These are phyloP conservation scores for Termitomyces sp. DNA, from an alignment of 768 basidiomycete genomes.

Conservation along the genomic window DNA sequence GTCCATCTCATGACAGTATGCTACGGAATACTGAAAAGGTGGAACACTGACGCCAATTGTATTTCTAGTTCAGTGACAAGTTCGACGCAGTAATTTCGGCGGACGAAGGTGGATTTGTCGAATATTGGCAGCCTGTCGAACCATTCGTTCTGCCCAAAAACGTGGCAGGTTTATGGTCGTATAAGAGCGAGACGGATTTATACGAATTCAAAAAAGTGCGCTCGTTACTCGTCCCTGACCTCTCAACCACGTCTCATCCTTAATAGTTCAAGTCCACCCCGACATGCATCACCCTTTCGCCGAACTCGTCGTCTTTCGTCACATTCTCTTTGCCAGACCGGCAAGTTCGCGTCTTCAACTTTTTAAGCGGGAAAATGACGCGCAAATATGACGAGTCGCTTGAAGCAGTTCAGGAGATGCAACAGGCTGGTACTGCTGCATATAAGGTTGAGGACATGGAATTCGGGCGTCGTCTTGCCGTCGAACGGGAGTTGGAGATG, in stretches of 20 bases:
- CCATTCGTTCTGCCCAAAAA: conserved; percentile 83
- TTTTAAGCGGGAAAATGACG: conserved; percentile 83
- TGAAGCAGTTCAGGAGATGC: conserved; percentile 94
- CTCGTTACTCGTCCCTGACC: neutral
- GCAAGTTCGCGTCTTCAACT: conserved; percentile 90
- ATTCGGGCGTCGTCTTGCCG: conserved; percentile 92
- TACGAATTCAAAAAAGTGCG: conserved; percentile 97
- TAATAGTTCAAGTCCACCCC: conserved; percentile 84
- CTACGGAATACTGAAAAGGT: conserved; percentile 7
- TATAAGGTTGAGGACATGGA: conserved; percentile 98
- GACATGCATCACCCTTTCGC: conserved; percentile 88
- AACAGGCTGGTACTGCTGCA: conserved; percentile 93
- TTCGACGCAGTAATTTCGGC: conserved; percentile 92
- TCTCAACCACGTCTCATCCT: neutral
- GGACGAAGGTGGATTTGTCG: conserved; percentile 91
- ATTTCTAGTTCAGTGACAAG: conserved; percentile 78
- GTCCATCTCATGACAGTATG: conserved; percentile 90
- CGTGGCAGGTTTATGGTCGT: conserved; percentile 80
- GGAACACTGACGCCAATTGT: neutral
- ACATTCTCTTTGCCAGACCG: conserved; percentile 94
- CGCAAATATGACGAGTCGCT: conserved; percentile 96
- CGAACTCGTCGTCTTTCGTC: conserved; percentile 84
- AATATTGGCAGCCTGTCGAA: conserved; percentile 92
- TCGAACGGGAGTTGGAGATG: conserved; percentile 87
- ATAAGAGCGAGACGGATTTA: conserved; percentile 87